Percentiles rank a stretch among this genome's conserved stretches.
Conservation (phyloP, 352 stramenopile species). For the Aphanomyces euteiches region DNA sequence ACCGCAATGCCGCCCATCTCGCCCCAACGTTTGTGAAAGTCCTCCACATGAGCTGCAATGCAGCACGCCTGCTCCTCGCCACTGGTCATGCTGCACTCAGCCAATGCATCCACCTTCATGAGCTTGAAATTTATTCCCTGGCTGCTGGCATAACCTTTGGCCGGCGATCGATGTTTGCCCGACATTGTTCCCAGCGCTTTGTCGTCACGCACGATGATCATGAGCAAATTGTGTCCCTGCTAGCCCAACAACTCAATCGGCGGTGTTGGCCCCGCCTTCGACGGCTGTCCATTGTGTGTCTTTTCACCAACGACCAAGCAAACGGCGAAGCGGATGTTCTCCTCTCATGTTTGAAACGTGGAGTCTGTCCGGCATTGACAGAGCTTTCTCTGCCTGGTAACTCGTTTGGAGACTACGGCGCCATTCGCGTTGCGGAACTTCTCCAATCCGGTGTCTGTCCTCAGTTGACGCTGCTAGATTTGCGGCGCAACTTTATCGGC, state of each 20-base stretch:
- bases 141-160: slow-evolving; percentile 78
- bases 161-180: slow-evolving; percentile 79
- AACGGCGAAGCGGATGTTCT: slow-evolving; percentile 79
- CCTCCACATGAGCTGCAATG: slow-evolving; percentile 78
- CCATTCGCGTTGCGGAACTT: slow-evolving; percentile 77
- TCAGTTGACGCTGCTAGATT: slow-evolving; percentile 68
- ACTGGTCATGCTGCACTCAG: slow-evolving; percentile 52
- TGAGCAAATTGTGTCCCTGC: slow-evolving; percentile 73
- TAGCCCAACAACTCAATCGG: slow-evolving; percentile 61
- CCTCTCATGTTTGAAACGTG: slow-evolving; percentile 72
- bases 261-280: slow-evolving; percentile 54
- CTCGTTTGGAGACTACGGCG: slow-evolving; percentile 80
- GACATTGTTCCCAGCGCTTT: slow-evolving; percentile 79
- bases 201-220: slow-evolving; percentile 85
- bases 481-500: slow-evolving; percentile 83
- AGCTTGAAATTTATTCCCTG: slow-evolving; percentile 75
- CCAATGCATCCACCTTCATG: slow-evolving; percentile 57
- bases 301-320: slow-evolving; percentile 85
- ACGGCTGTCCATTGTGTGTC: slow-evolving; percentile 64
- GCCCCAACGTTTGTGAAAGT: slow-evolving; percentile 63
- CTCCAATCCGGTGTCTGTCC: slow-evolving; percentile 71
- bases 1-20: slow-evolving; percentile 41
- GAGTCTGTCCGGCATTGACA: slow-evolving; percentile 68
- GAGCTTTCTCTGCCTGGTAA: slow-evolving; percentile 80
- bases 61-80: slow-evolving; percentile 53